These are phyloP conservation scores for Digitaria exilis DNA, from an alignment of 202 grass and related monocot species.

Conservation along the genomic window DNA sequence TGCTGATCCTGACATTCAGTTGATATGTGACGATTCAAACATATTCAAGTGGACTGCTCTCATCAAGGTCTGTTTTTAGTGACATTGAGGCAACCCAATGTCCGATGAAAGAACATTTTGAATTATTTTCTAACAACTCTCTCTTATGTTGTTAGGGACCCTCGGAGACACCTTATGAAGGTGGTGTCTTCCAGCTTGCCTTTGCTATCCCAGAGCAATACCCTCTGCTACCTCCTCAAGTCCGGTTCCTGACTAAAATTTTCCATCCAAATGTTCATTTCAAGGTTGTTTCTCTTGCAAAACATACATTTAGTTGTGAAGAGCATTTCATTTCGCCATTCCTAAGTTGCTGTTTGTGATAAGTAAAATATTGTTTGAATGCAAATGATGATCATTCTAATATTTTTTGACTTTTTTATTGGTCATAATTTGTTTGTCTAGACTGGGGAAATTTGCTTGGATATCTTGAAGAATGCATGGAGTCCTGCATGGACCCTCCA, in stretches of 20 bases:
- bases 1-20: constrained; percentile 93
- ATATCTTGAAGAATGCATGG: constrained; percentile 99
- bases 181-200: constrained; percentile 80
- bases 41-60: constrained; percentile 99
- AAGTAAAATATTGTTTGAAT: not conserved
- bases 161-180: constrained; percentile 92
- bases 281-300: constrained; percentile 54
- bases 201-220: constrained; percentile 96
- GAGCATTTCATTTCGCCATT: not conserved
- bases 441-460: constrained; percentile 72
- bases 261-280: constrained; percentile 99
- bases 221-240: constrained; percentile 93
- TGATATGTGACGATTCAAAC: constrained; percentile 94
- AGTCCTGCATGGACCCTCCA: constrained; percentile 93
- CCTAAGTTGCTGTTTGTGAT: not conserved
- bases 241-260: constrained; percentile 96
- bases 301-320: not conserved
- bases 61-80: constrained; percentile 57
- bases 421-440: constrained; percentile 1
- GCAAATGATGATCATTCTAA: not conserved
- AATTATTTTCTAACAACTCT: not conserved
- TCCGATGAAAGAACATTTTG: not conserved
- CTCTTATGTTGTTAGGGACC: constrained; percentile 57
- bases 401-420: not conserved
- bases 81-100: not conserved